Percentiles rank a stretch among this genome's conserved stretches.
phyloP scores from a whole-genome alignment of 768 basidiomycete genomes.

The Strobilomyces confusus region DNA sequence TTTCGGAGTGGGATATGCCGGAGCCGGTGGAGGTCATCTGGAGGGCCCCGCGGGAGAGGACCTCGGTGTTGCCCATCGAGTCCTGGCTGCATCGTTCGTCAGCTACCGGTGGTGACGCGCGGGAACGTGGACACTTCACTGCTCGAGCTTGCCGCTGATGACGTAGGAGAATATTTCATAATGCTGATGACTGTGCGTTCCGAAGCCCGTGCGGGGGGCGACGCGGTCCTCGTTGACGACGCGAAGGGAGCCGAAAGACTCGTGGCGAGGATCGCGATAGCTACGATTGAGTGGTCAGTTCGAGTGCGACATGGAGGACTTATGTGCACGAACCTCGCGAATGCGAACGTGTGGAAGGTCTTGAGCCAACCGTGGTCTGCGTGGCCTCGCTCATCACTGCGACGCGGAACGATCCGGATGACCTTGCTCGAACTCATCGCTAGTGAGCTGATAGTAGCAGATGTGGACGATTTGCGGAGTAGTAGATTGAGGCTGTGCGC shows the following conservation, averaged over 20 bases:
- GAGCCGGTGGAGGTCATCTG: conserved; percentile 93
- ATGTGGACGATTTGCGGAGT: neutral
- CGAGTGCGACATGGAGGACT: conserved; percentile 13
- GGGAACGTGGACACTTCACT: conserved; percentile 45
- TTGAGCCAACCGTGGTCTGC: conserved; percentile 86
- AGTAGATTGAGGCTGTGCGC: neutral
- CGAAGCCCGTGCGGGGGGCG: conserved; percentile 71
- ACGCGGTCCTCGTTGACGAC: conserved; percentile 96
- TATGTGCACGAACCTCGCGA: conserved; percentile 49
- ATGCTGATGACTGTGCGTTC: conserved; percentile 76
- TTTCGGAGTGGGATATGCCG: conserved; percentile 83
- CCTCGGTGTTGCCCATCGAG: conserved; percentile 87
- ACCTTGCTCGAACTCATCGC: conserved; percentile 15
- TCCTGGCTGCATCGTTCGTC: conserved; percentile 56
- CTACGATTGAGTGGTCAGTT: conserved; percentile 24
- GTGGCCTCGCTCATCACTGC: conserved; percentile 61
- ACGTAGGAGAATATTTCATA: conserved; percentile 94
- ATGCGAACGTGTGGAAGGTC: conserved; percentile 82
- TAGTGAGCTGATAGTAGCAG: neutral
- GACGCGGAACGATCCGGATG: conserved; percentile 46
- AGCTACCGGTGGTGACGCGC: neutral
- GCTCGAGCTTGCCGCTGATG: conserved; percentile 73
- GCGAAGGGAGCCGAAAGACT: conserved; percentile 68
- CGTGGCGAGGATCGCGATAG: conserved; percentile 58
- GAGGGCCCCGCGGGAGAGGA: conserved; percentile 83